Conservation (phyloP, 148 eudicot species). For the Cornus controversa region DNA sequence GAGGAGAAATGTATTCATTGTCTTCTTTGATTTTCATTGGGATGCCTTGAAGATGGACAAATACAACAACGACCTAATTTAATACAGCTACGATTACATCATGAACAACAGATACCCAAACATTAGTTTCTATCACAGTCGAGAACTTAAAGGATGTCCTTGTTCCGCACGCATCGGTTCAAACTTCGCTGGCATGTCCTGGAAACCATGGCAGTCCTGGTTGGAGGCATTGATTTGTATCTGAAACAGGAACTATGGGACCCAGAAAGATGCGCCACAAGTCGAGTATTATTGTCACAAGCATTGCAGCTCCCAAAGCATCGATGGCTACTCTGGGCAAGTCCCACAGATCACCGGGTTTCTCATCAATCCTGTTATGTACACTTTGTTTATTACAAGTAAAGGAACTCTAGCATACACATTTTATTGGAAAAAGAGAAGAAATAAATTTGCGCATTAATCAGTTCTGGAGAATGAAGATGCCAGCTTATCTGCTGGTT, state of each 20-base stretch:
- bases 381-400: no score
- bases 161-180: background rate
- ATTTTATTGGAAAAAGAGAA: no score
- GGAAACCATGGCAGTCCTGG: slow-evolving; percentile 83
- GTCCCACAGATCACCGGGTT: slow-evolving; percentile 71
- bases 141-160: background rate
- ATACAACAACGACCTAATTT: background rate
- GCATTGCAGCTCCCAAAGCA: slow-evolving; percentile 96
- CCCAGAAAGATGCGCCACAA: slow-evolving; percentile 90
- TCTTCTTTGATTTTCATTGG: background rate
- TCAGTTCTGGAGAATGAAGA: no score
- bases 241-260: slow-evolving; percentile 70
- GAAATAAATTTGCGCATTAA: no score
- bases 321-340: slow-evolving; percentile 81
- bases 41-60: background rate
- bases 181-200: slow-evolving; percentile 25
- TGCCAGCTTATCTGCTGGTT: no score
- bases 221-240: slow-evolving; percentile 59
- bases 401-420: no score
- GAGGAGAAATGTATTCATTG: background rate
- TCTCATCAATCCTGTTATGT: slow-evolving; percentile 86
- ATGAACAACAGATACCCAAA: slow-evolving; percentile 1
- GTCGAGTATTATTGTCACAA: slow-evolving; percentile 91
- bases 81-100: background rate
- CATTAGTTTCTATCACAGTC: background rate